Conservation (phyloP, 768 basidiomycete genomes). For the Porphyrellus cyaneotinctus region DNA sequence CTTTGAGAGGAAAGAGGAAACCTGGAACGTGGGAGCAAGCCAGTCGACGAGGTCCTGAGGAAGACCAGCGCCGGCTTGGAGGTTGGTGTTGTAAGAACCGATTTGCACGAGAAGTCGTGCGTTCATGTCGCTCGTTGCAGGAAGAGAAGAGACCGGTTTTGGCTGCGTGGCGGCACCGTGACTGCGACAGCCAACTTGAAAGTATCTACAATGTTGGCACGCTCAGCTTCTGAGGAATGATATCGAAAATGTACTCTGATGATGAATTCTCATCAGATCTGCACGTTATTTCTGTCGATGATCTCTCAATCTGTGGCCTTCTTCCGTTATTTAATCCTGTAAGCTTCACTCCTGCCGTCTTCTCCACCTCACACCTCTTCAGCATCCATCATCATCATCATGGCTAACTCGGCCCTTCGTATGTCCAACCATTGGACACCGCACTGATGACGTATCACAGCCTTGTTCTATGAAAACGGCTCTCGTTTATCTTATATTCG, state of each 20-base stretch:
- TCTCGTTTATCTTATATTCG: slow-evolving; percentile 47
- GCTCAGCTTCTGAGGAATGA: too few relatives aligned
- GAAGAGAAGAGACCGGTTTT: background rate
- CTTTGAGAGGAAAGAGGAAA: slow-evolving; percentile 65
- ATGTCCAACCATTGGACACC: slow-evolving; percentile 20
- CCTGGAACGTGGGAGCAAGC: slow-evolving; percentile 79
- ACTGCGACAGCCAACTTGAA: slow-evolving; percentile 38
- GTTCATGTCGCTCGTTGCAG: slow-evolving; percentile 16
- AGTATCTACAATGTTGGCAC: too few relatives aligned
- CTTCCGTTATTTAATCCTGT: slow-evolving; percentile 54
- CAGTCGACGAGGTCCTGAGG: slow-evolving; percentile 90
- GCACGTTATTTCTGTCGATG: slow-evolving; percentile 40
- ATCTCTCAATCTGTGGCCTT: slow-evolving; percentile 32
- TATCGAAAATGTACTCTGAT: too few relatives aligned
- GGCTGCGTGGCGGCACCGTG: too few relatives aligned
- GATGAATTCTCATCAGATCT: too few relatives aligned
- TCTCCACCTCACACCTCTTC: slow-evolving; percentile 3
- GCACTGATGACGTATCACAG: slow-evolving; percentile 16
- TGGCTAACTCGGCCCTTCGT: slow-evolving; percentile 57
- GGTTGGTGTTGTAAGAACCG: slow-evolving; percentile 88
- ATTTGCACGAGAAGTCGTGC: slow-evolving; percentile 63
- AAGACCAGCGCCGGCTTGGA: slow-evolving; percentile 69
- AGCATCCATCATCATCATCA: slow-evolving; percentile 55
- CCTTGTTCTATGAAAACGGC: slow-evolving; percentile 49
- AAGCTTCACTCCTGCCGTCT: background rate